Conservation (phyloP, 1,139 yeast genomes). For the Pneumocystis oryctolagi region DNA sequence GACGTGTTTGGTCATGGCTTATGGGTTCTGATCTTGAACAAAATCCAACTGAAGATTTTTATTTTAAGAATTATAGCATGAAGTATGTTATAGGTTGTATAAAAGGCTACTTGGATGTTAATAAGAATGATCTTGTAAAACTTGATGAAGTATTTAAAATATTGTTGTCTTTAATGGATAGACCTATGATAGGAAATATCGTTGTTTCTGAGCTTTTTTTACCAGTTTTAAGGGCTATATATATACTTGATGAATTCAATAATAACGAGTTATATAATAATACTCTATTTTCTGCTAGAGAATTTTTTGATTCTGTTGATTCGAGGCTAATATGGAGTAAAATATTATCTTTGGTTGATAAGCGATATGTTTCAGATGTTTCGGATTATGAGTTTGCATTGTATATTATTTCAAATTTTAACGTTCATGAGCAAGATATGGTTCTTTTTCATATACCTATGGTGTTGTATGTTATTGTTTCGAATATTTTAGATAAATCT, state of each 20-base stretch:
- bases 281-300: neutral
- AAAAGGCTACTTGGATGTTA: neutral
- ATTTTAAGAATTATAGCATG: neutral
- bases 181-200: neutral
- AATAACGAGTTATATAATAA: neutral
- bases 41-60: neutral
- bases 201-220: neutral
- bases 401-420: neutral
- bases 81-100: neutral
- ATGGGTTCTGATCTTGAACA: slow-evolving; percentile 44
- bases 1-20: slow-evolving; percentile 86
- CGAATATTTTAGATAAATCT: neutral
- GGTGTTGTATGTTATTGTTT: neutral
- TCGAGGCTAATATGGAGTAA: neutral
- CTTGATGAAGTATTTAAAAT: neutral
- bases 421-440: neutral
- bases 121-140: neutral
- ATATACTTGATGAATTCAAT: neutral
- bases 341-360: neutral
- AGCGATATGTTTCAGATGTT: neutral
- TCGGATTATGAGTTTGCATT: neutral
- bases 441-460: neutral
- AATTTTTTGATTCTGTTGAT: neutral
- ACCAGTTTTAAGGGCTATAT: neutral
- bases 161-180: neutral